Evolutionary conservation across 2,329 filamentous ascomycete species (phyloP), one percentile per base, ranked within the genome.

Genomic region (Colletotrichum tamarilloi): DNA sequence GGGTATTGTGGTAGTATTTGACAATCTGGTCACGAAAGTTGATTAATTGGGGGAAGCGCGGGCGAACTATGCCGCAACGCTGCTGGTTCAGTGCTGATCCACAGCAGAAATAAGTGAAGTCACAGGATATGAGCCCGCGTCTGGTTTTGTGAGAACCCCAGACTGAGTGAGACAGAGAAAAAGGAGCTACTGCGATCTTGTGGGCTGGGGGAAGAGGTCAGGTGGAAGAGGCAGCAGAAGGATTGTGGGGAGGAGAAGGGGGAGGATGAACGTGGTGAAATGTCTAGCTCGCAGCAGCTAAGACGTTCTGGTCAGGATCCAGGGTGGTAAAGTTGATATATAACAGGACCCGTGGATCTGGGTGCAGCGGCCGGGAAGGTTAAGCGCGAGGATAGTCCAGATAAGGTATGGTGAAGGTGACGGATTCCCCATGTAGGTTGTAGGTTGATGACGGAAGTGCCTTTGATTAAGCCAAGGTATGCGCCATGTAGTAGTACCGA

Each of bases 261-360:
- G 9, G 49, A 42, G 30, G 35, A 52, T 56, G 55, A 71, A 73
- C 26, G 60, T 65, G 56, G 72, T 67, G 57, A 62, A 68, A 60
- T 74, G 52, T 72, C 63, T 68, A 49, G 71, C 67, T 46, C 49
- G 46, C 58, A 74, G 32, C 68, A 68, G 62, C 67, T 46, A 74
- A 67, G 38, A 62, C n/a, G 11, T 32, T 26, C 24, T 38, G 53
- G 62, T 62, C 32, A 35, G 38, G 62, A 73, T 71, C 60, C 70
- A 70, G 71, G 67, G 60, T 69, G 52, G 35, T 28, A 12, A n/a
- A 49, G 65, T 42, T 8, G 14, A 19, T 66, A 32, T 62, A 38
- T 52, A 57, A 53, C 52, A 55, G 32, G 68, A 60, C 55, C 71
- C 60, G 60, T 38, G 55, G 26, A 58, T 66, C 60, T 53, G 60